Percentiles rank a stretch among this genome's conserved stretches.
phyloP scores from a whole-genome alignment of 148 eudicot genomes.

The Nepenthes mirabilis region DNA sequence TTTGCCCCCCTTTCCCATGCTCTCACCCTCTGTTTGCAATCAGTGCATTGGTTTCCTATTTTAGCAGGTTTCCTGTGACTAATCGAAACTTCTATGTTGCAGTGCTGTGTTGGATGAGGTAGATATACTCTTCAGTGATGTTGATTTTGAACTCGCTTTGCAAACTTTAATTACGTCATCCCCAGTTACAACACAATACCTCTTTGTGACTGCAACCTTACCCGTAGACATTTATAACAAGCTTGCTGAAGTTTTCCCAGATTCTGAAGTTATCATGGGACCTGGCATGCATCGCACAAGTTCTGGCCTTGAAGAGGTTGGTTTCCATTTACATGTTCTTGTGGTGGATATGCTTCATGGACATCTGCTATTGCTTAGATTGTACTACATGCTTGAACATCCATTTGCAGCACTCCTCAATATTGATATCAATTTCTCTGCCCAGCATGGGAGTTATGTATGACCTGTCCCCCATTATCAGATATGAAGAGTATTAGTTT shows the following conservation, averaged over 20 bases:
- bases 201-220: slow-evolving; percentile 94
- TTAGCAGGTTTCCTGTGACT: neutral
- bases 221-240: slow-evolving; percentile 79
- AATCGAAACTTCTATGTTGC: slow-evolving; percentile 13
- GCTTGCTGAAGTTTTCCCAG: slow-evolving; percentile 78
- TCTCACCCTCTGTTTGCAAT: neutral
- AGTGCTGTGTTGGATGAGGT: slow-evolving; percentile 94
- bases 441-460: too few species aligned
- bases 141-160: slow-evolving; percentile 70
- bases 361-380: too few species aligned
- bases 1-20: too few species aligned
- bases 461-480: too few species aligned
- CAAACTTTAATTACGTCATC: slow-evolving; percentile 56
- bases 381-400: too few species aligned
- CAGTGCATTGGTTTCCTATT: neutral
- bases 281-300: slow-evolving; percentile 95
- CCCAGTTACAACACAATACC: slow-evolving; percentile 68
- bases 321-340: neutral
- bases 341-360: too few species aligned
- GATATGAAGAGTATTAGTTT: too few species aligned
- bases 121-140: slow-evolving; percentile 81
- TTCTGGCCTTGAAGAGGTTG: slow-evolving; percentile 87
- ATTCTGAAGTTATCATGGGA: slow-evolving; percentile 87
- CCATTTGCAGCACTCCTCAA: too few species aligned
- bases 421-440: too few species aligned